Evolutionary conservation across 2,329 filamentous ascomycete genomes (phyloP), one percentile per base, ranked within the genome.

Genomic region (Epichloe sibirici): DNA sequence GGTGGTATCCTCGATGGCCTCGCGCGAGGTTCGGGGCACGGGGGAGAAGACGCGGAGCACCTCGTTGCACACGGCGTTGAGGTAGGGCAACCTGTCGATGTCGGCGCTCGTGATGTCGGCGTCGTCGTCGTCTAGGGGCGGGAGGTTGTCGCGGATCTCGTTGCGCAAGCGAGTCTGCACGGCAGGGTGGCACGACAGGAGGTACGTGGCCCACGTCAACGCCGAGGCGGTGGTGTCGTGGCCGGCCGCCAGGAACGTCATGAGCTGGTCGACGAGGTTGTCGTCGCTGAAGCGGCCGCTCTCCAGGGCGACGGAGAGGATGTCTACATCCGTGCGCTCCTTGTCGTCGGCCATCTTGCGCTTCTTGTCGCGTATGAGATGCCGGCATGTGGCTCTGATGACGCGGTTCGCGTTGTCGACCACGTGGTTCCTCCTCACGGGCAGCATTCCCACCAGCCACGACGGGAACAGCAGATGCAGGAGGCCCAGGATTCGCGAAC

Each of bases 221-320:
- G 86, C 77, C 1, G 82, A 78, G 1, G 88, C 81, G 0, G 86
- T 90, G 1, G 88, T 91, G 69, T 91, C 86, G 65, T 91, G 88
- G 23, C 84, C 85, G 0, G 89, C 89, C 1, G 85, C 85, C 5
- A 94, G 78, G 71, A 94, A 93, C 0, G 88, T 94, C 87, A 94
- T 93, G 64, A 93, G 78, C 68, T 95, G 89, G 65, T 93, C 86
- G 38, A 89, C 79, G n/a, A 95, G 78, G 55, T 88, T 82, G 48
- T 89, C 85, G 56, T 93, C 87, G 12, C 71, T 78, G 68, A 94
- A 93, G 5, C 75, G 81, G 46, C 86, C 86, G 40, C 82, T 88
- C 63, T 84, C 78, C 47, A 95, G 72, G 15, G 89, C 89, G 0
- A 91, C 85, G 1, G 85, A 88, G 37, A 95, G 73, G 53, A 95